Evolutionary conservation across 2,329 filamentous ascomycete genomes (phyloP).

Genomic region (Scedosporium apiospermum): DNA sequence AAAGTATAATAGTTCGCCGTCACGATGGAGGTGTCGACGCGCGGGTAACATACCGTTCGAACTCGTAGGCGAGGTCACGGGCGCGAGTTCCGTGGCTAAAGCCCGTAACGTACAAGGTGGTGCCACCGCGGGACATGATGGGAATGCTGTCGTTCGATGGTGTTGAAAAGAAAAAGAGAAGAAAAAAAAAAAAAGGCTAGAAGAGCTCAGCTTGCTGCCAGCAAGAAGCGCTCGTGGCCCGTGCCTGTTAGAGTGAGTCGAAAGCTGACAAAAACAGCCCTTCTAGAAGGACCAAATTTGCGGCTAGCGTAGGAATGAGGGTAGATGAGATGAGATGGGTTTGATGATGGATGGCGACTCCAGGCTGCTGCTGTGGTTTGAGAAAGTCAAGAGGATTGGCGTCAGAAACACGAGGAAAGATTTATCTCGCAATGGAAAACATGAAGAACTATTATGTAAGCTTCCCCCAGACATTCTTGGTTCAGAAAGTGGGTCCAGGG

Average conservation of each 20-base stretch:
- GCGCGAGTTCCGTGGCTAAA: constrained; percentile 98
- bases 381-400: background rate
- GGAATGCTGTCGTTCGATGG: background rate
- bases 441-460: background rate
- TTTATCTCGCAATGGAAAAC: background rate
- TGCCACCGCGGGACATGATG: constrained; percentile 83
- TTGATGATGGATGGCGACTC: background rate
- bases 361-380: background rate
- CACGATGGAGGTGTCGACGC: constrained; percentile 39
- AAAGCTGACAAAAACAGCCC: background rate
- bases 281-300: background rate
- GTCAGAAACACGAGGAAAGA: background rate
- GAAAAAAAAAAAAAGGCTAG: background rate
- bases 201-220: background rate
- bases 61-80: constrained; percentile 99
- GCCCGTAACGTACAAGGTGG: constrained; percentile 96
- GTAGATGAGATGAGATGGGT: background rate
- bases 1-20: constrained; percentile 20
- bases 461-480: background rate
- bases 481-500: background rate
- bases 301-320: background rate
- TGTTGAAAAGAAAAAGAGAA: background rate
- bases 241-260: background rate
- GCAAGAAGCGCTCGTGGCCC: background rate
- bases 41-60: constrained; percentile 94